Conservation (phyloP, 176 grass and related monocot species). For the Carex parvula region DNA sequence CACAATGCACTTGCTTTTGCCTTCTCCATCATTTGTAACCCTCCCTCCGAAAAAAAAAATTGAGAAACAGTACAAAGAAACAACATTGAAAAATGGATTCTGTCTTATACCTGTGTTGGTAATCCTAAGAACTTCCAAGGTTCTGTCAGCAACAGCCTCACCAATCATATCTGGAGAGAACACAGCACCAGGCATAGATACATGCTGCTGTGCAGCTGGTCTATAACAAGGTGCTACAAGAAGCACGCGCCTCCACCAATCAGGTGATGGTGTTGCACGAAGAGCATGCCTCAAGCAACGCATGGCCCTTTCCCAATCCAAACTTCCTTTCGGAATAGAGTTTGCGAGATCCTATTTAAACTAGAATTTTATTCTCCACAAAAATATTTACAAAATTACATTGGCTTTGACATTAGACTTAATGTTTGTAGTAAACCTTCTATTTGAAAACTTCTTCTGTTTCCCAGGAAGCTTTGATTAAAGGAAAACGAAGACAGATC, state of each 20-base stretch:
- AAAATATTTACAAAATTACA: not conserved
- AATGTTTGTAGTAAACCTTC: not conserved
- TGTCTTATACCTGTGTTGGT: conserved; percentile 56
- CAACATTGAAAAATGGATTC: conserved; percentile 1
- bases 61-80: not conserved
- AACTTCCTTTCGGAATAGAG: conserved; percentile 81
- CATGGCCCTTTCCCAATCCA: conserved; percentile 94
- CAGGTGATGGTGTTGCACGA: conserved; percentile 87
- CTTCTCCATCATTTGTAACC: not conserved
- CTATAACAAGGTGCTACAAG: conserved; percentile 97
- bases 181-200: conserved; percentile 89
- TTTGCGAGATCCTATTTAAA: conserved; percentile 81
- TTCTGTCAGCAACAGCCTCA: conserved; percentile 92
- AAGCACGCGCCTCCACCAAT: conserved; percentile 98
- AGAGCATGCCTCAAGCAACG: conserved; percentile 97
- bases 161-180: conserved; percentile 98
- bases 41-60: not conserved
- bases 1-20: not conserved
- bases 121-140: conserved; percentile 78
- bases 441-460: not conserved
- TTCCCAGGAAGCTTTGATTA: not conserved
- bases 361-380: conserved; percentile 23
- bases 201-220: conserved; percentile 49
- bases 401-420: not conserved
- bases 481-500: not conserved